phyloP scores from a whole-genome alignment of 2,329 filamentous ascomycete genomes.

The Ceratocystis smalleyi region DNA sequence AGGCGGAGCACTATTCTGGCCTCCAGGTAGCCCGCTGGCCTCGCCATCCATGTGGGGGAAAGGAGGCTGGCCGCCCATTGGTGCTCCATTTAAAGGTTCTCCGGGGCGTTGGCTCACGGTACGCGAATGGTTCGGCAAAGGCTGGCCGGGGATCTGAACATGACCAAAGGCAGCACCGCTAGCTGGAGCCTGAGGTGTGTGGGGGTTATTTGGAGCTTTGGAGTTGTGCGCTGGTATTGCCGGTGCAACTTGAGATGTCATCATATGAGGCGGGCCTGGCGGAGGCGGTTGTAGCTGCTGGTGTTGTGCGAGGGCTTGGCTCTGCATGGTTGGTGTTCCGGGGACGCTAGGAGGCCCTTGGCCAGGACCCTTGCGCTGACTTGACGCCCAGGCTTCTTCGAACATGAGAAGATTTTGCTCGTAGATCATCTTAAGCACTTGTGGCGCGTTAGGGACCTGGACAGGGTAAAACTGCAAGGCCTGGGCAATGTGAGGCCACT shows the following conservation, averaged over 20 bases:
- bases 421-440: conserved; percentile 58
- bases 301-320: conserved; percentile 20
- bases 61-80: neutral
- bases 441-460: conserved; percentile 50
- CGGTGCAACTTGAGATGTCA: conserved; percentile 21
- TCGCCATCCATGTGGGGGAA: neutral
- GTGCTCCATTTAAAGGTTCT: neutral
- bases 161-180: conserved; percentile 18
- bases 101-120: neutral
- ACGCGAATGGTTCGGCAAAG: conserved; percentile 27
- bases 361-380: conserved; percentile 29
- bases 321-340: conserved; percentile 22
- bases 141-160: conserved; percentile 17
- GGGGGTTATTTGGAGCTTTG: conserved; percentile 17
- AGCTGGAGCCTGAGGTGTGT: conserved; percentile 20
- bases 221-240: neutral
- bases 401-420: conserved; percentile 62
- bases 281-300: conserved; percentile 25
- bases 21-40: neutral
- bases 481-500: conserved; percentile 59
- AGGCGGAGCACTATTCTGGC: conserved; percentile 24
- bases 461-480: conserved; percentile 44
- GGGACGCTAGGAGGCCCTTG: conserved; percentile 7
- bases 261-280: conserved; percentile 26
- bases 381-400: conserved; percentile 50